phyloP scores from a whole-genome alignment of 2,329 filamentous ascomycete species.

The Apiospora pterosperma region DNA sequence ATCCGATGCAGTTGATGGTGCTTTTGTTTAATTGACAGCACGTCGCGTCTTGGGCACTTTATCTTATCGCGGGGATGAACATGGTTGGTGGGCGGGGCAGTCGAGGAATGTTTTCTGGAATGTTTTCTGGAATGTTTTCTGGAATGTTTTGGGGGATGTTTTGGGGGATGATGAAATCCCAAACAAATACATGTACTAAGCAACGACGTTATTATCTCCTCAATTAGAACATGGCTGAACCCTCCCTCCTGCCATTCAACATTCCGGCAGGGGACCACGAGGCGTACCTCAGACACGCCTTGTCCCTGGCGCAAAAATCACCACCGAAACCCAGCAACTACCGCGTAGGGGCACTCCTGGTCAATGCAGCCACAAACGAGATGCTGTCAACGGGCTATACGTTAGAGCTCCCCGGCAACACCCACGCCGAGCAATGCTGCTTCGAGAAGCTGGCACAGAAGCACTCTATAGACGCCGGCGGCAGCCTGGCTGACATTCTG shows the following conservation, averaged over 20 bases:
- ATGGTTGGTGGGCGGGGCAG: background rate
- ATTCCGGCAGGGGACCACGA: constrained; percentile 37
- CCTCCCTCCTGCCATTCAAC: background rate
- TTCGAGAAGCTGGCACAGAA: constrained; percentile 66
- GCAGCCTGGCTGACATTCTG: constrained; percentile 49
- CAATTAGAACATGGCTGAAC: background rate
- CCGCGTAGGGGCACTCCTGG: constrained; percentile 87
- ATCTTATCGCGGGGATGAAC: constrained; percentile 5
- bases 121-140: no score
- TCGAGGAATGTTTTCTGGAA: no score
- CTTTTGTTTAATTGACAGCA: constrained; percentile 3
- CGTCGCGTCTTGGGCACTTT: constrained; percentile 17
- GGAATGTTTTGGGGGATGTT: no score
- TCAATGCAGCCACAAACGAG: constrained; percentile 52
- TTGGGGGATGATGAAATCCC: background rate
- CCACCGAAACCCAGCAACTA: constrained; percentile 89
- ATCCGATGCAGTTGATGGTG: background rate
- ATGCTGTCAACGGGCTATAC: constrained; percentile 85
- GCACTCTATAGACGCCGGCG: constrained; percentile 19
- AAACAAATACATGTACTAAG: background rate
- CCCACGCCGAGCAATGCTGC: constrained; percentile 93
- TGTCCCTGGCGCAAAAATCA: constrained; percentile 73
- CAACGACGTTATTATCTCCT: background rate
- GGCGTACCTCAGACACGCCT: constrained; percentile 63
- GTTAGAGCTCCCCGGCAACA: constrained; percentile 86